These are phyloP conservation scores for Leucosporidium yakuticum DNA, from an alignment of 768 basidiomycete genomes.

Conservation along the genomic window DNA sequence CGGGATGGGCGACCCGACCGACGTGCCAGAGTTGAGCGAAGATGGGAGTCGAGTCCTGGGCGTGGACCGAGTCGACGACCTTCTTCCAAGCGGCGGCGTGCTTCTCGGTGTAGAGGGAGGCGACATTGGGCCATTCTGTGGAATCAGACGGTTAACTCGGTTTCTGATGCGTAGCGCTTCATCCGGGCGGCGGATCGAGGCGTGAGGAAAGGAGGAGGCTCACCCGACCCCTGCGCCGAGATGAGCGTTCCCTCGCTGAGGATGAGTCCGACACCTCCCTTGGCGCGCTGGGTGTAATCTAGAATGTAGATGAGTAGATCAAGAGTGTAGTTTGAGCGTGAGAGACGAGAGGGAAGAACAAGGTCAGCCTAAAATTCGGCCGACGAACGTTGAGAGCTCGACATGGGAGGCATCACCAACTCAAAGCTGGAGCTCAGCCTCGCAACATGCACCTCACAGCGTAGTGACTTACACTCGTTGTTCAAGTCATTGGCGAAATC, in stretches of 20 bases:
- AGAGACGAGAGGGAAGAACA: too few relatives aligned
- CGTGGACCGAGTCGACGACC: conserved; percentile 2
- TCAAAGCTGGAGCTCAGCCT: too few relatives aligned
- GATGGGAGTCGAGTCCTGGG: neutral
- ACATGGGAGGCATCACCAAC: too few relatives aligned
- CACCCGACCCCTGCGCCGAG: neutral
- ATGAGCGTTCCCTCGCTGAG: conserved; percentile 6
- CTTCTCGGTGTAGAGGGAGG: neutral
- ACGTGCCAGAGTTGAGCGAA: neutral
- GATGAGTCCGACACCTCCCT: conserved; percentile 7
- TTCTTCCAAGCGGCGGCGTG: conserved; percentile 10
- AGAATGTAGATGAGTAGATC: too few relatives aligned
- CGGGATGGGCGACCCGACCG: neutral
- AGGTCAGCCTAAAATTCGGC: too few relatives aligned
- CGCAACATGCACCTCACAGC: too few relatives aligned
- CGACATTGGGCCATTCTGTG: conserved; percentile 7
- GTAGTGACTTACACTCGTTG: conserved; percentile 1
- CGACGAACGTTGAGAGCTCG: too few relatives aligned
- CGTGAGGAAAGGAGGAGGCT: neutral
- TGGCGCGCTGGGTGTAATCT: conserved; percentile 9
- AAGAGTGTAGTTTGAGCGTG: too few relatives aligned
- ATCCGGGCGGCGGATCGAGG: too few relatives aligned
- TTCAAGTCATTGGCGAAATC: conserved; percentile 2
- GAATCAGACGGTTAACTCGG: too few relatives aligned
- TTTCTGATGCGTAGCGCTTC: too few relatives aligned